Percentiles rank a stretch among this genome's conserved stretches.
These are phyloP conservation scores for Melocanna baccifera DNA, from an alignment of 176 grass and related monocot genomes.

Conservation along the genomic window DNA sequence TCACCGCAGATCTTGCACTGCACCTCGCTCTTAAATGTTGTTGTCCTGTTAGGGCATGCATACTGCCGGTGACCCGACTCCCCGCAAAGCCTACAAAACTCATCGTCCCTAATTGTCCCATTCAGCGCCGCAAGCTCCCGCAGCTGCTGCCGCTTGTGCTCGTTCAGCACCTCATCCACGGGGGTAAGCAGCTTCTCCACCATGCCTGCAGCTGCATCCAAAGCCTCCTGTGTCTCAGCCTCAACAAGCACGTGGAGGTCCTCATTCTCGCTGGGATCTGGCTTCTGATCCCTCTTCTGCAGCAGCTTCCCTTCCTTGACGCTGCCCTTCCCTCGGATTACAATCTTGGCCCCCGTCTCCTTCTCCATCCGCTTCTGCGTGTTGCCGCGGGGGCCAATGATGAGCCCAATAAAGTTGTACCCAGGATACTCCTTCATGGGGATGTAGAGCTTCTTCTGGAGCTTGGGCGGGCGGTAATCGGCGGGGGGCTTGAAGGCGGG, in stretches of 20 bases:
- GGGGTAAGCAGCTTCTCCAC: conserved; percentile 94
- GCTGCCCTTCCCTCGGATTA: conserved; percentile 91
- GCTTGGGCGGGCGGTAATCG: conserved; percentile 89
- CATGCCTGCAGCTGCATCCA: conserved; percentile 86
- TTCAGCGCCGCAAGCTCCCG: conserved; percentile 83
- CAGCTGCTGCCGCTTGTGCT: conserved; percentile 97
- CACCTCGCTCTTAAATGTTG: conserved; percentile 89
- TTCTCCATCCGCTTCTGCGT: conserved; percentile 99
- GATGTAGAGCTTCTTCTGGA: conserved; percentile 96
- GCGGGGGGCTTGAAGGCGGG: conserved; percentile 87
- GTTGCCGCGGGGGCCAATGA: conserved; percentile 81
- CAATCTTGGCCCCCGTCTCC: conserved; percentile 95
- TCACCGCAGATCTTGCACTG: conserved; percentile 92
- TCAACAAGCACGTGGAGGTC: conserved; percentile 95
- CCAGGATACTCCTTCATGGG: conserved; percentile 95
- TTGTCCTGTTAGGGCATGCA: conserved; percentile 60
- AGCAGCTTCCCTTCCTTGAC: conserved; percentile 90
- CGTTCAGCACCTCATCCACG: conserved; percentile 91
- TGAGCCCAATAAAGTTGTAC: conserved; percentile 93
- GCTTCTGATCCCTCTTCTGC: conserved; percentile 90
- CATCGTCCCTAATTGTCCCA: conserved; percentile 93
- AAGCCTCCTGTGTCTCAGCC: conserved; percentile 72
- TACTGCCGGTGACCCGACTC: conserved; percentile 89
- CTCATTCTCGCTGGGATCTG: conserved; percentile 91
- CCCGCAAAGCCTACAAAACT: conserved; percentile 86